Conservation (phyloP, 2,329 filamentous ascomycete species). For the Ceratocystis huliohia region DNA sequence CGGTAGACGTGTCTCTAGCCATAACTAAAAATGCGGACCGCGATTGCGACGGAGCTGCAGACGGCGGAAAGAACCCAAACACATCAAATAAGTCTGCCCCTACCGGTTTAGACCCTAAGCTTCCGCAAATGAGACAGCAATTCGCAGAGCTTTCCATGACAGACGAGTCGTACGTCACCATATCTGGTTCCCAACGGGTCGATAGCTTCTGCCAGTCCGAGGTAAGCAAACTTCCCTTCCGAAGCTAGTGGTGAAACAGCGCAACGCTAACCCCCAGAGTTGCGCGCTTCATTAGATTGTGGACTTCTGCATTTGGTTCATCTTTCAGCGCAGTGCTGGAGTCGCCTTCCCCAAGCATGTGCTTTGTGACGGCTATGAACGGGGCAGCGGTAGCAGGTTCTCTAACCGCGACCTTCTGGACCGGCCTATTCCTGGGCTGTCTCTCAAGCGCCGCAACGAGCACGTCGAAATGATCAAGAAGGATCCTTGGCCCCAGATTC, state of each 20-base stretch:
- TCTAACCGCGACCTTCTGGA: slow-evolving; percentile 39
- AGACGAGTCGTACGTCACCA: slow-evolving; percentile 44
- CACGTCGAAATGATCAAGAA: slow-evolving; percentile 51
- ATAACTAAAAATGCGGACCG: neutral
- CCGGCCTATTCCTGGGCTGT: slow-evolving; percentile 45
- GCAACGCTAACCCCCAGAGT: slow-evolving; percentile 11
- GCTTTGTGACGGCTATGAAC: slow-evolving; percentile 71
- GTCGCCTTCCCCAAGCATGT: slow-evolving; percentile 48
- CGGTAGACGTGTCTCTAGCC: neutral
- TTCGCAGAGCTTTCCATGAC: slow-evolving; percentile 10
- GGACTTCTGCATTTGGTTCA: slow-evolving; percentile 62
- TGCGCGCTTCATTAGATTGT: slow-evolving; percentile 43
- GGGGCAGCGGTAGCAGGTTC: slow-evolving; percentile 28
- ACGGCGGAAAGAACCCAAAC: neutral
- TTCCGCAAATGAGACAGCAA: neutral
- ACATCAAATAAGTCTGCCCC: neutral
- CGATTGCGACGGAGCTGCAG: neutral
- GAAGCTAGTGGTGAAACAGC: slow-evolving; percentile 10
- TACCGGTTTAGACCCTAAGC: neutral
- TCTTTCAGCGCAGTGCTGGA: slow-evolving; percentile 49
- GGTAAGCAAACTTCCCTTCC: slow-evolving; percentile 33
- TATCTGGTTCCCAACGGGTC: slow-evolving; percentile 32
- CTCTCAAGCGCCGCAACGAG: slow-evolving; percentile 50
- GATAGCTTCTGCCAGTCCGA: slow-evolving; percentile 48
- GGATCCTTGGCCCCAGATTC: slow-evolving; percentile 60